Evolutionary conservation across 2,329 filamentous ascomycete genomes (phyloP).

Genomic region (Talaromyces sp.): DNA sequence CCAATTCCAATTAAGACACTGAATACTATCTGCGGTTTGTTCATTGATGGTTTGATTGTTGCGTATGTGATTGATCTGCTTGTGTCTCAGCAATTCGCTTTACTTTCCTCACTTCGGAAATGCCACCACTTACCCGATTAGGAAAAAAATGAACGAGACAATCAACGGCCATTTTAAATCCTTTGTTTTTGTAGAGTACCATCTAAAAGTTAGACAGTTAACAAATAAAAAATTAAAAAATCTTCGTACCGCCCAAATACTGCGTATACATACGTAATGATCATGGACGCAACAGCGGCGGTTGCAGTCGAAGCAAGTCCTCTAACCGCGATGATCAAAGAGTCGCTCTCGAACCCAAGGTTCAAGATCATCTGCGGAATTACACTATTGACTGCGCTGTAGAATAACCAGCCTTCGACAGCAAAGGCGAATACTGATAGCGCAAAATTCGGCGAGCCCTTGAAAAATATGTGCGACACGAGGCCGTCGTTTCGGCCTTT

Average conservation of each 20-base stretch:
- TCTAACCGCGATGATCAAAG: constrained; percentile 2
- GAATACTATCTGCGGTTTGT: not conserved
- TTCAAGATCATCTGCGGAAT: constrained; percentile 7
- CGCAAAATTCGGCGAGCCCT: constrained; percentile 4
- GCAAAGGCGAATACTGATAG: constrained; percentile 9
- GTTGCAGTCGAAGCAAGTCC: not conserved
- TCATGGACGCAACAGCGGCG: not conserved
- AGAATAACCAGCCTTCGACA: constrained; percentile 8
- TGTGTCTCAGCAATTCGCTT: not conserved
- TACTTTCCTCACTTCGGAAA: not conserved
- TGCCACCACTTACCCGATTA: not conserved
- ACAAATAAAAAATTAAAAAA: too few relatives aligned
- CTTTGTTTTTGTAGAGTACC: not conserved
- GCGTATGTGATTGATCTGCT: constrained; percentile 1
- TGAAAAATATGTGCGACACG: constrained; percentile 8
- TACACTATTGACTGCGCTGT: constrained; percentile 6
- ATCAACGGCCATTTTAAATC: constrained; percentile 4
- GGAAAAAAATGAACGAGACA: constrained; percentile 1
- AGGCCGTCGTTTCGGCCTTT: constrained; percentile 8
- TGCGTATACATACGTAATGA: not conserved
- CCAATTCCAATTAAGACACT: constrained; percentile 35
- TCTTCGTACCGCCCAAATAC: not conserved
- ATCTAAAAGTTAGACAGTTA: not conserved
- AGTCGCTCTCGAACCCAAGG: constrained; percentile 7
- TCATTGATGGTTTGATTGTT: constrained; percentile 5